A percentile compares a stretch with the other conserved stretches of the same genome.
Conservation (phyloP, 2,329 filamentous ascomycete species). For the Lecanicillium sp. region DNA sequence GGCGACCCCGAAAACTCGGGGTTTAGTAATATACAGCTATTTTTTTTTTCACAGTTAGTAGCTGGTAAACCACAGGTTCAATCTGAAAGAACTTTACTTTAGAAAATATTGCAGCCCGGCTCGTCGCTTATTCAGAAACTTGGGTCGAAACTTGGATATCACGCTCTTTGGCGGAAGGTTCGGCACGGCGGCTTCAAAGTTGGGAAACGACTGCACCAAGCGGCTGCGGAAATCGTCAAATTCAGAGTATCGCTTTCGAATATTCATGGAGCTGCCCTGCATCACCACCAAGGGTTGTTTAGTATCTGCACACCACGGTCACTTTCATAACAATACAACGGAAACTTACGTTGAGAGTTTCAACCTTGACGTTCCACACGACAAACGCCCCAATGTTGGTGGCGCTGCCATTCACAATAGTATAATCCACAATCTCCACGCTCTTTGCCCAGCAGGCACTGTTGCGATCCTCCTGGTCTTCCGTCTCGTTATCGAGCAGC, state of each 20-base stretch:
- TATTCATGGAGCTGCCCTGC: constrained; percentile 53
- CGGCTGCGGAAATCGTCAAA: constrained; percentile 75
- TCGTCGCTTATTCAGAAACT: constrained; percentile 78
- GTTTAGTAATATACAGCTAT: constrained; percentile 13
- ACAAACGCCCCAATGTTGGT: constrained; percentile 78
- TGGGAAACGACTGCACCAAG: constrained; percentile 73
- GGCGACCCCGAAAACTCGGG: constrained; percentile 16
- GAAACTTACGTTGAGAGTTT: constrained; percentile 67
- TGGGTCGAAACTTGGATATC: constrained; percentile 74
- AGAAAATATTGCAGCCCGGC: constrained; percentile 85
- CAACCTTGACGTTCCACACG: constrained; percentile 84
- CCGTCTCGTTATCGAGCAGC: constrained; percentile 53
- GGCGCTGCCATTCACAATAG: constrained; percentile 46
- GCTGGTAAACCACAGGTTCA: too few relatives aligned
- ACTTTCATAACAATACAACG: background rate
- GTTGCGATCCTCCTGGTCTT: constrained; percentile 40
- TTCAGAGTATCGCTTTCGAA: constrained; percentile 78
- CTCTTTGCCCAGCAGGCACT: constrained; percentile 57
- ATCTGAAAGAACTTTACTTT: constrained; percentile 51
- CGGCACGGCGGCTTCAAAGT: constrained; percentile 80
- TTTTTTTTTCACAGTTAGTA: too few relatives aligned
- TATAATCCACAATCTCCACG: constrained; percentile 50
- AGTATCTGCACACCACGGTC: background rate
- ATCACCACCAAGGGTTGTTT: background rate
- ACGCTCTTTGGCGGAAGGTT: constrained; percentile 83